Base-by-base conservation (phyloP, 805 yeast species). In the Teunomyces pallodes region DNA sequence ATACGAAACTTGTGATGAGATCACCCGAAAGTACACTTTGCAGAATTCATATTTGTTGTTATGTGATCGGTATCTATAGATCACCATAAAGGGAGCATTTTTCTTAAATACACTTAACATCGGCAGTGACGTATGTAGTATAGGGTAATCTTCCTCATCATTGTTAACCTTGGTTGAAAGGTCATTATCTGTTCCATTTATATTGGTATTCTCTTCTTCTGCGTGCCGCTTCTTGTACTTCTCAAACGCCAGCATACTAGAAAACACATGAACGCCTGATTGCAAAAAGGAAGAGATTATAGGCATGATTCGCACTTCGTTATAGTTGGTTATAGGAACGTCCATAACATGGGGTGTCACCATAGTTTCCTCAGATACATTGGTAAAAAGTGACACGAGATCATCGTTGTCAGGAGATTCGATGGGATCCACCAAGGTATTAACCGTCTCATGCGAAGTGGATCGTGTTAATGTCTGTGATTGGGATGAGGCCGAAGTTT, bases 1-100 rank as follows among this genome's bases (percentile, higher is more conserved):
- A 46, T 66, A 60, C 20, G 70, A 55, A 13, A 66, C 48, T 43
- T 66, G 64, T 40, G 56, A 64, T 10, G 57, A 58, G 28, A 64
- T 49, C 8, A 65, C 55, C 47, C 60, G 61, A 55, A 62, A 66
- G 45, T 62, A 66, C 13, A 66, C 68, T 33, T 56, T 60, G 50
- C 72, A 66, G 42, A 55, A 55, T 35, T 61, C 67, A 3, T 3
- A 24, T 36, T 62, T 62, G 16, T 46, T 42, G 2, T 51, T 56
- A 7, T 45, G 28, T 16, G 46, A 36, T 7, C 29, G 30, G 43
- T 53, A 54, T 14, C 48, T 39, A 38, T 54, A 42, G 13, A 64
- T 58, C 14, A 58, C 52, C 53, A 66, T 58, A 40, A 64, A 59
- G 2, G 72, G 73, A 7, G 70, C 54, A 43, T 61, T 65, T 35